A percentile compares a stretch with the other conserved stretches of the same genome.
Evolutionary conservation across 129 eudicot species (phyloP).

Genomic region (Pseudognaphalium luteoalbum): DNA sequence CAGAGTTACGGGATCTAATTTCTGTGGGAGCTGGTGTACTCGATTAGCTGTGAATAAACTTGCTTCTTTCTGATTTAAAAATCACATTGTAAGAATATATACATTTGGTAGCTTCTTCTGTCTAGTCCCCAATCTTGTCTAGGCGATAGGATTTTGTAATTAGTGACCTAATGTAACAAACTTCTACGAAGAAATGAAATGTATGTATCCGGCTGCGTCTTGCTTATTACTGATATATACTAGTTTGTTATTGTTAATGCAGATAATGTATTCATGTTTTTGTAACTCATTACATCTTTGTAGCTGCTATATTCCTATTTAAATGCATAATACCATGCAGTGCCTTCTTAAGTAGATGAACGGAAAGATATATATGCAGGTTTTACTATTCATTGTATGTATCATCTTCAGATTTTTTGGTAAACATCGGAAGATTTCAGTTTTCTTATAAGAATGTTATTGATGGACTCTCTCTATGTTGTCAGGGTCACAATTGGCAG

Average conservation of each 20-base stretch:
- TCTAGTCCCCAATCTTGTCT: constrained; percentile 14
- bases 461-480: background rate
- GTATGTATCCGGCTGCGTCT: constrained; percentile 19
- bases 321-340: background rate
- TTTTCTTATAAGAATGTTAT: background rate
- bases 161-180: constrained; percentile 33
- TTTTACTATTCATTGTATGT: background rate
- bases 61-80: background rate
- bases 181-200: constrained; percentile 30
- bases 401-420: background rate
- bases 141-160: constrained; percentile 31
- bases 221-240: background rate
- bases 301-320: background rate
- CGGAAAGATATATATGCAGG: background rate
- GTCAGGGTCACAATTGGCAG: background rate
- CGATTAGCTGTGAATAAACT: constrained; percentile 30
- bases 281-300: background rate
- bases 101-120: constrained; percentile 25
- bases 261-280: background rate
- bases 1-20: constrained; percentile 66
- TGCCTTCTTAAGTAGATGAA: background rate
- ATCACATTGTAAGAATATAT: constrained; percentile 35
- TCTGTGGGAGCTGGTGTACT: constrained; percentile 40
- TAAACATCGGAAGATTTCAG: background rate
- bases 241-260: background rate